Conservation (phyloP, 192 early-diverging fungal species). For the Entomortierella parvispora region DNA sequence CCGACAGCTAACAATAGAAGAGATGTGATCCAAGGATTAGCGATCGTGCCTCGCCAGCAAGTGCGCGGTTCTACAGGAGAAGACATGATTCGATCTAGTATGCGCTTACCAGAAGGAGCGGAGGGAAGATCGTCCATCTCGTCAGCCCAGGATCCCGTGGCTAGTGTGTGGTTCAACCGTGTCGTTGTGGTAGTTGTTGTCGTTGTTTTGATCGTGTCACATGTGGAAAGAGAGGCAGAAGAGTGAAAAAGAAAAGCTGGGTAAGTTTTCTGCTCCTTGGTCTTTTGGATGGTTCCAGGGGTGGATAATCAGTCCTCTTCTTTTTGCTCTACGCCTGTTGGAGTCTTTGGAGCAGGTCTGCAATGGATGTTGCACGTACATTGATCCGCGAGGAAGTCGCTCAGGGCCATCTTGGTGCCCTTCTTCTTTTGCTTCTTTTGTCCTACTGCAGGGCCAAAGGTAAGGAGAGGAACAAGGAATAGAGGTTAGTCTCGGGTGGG, state of each 20-base stretch:
- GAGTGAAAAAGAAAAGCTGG: neutral
- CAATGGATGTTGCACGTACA: slow-evolving; percentile 50
- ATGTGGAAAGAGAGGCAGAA: slow-evolving; percentile 5
- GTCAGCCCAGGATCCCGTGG: slow-evolving; percentile 89
- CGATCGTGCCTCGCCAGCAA: too few relatives aligned
- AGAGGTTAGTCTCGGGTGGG: neutral
- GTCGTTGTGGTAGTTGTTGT: neutral
- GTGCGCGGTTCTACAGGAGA: too few relatives aligned
- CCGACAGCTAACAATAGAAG: slow-evolving; percentile 14
- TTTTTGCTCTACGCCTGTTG: slow-evolving; percentile 20
- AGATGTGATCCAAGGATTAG: neutral
- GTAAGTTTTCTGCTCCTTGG: neutral
- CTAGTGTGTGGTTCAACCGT: slow-evolving; percentile 31
- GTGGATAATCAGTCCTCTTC: slow-evolving; percentile 30
- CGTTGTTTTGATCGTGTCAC: neutral
- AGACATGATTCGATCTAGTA: too few relatives aligned
- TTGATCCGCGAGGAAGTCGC: slow-evolving; percentile 80
- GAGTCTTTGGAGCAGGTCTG: slow-evolving; percentile 22
- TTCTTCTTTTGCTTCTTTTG: slow-evolving; percentile 78
- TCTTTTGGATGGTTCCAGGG: slow-evolving; percentile 3
- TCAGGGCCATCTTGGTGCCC: slow-evolving; percentile 88
- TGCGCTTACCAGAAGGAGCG: slow-evolving; percentile 76
- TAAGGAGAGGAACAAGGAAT: neutral
- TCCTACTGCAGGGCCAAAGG: slow-evolving; percentile 24
- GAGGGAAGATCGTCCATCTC: slow-evolving; percentile 89